These are phyloP conservation scores for Vigna reflexopilosa DNA, from an alignment of 306 rosid genomes.

Conservation along the genomic window DNA sequence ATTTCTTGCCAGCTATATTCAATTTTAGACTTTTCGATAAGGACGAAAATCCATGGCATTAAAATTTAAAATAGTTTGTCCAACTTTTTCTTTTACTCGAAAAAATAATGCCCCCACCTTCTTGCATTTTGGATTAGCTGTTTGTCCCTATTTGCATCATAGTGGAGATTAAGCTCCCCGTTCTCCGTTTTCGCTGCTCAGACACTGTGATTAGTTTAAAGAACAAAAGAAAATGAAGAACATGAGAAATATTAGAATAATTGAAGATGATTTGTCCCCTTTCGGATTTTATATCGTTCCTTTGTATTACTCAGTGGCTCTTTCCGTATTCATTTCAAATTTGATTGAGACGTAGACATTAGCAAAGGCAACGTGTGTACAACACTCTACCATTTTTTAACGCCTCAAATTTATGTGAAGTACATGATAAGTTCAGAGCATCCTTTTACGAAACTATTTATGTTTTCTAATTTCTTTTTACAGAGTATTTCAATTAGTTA, in stretches of 20 bases:
- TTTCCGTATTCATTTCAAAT: too few species aligned
- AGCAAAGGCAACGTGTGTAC: too few species aligned
- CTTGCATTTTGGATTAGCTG: neutral
- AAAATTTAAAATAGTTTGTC: neutral
- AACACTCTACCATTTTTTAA: too few species aligned
- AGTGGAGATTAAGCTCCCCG: neutral
- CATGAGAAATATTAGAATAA: neutral
- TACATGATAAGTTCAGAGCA: too few species aligned
- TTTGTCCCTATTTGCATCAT: constrained; percentile 13
- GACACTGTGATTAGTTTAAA: neutral
- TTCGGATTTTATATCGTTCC: neutral
- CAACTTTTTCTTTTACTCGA: neutral
- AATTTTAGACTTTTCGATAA: neutral
- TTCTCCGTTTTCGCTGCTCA: neutral
- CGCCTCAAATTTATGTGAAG: too few species aligned
- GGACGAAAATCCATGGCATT: constrained; percentile 2
- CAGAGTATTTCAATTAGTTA: too few species aligned
- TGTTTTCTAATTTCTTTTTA: too few species aligned
- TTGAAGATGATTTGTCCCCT: neutral
- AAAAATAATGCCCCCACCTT: neutral
- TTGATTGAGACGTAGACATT: too few species aligned
- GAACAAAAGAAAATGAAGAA: neutral
- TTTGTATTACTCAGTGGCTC: neutral
- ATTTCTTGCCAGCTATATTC: constrained; percentile 16
- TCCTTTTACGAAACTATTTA: too few species aligned